Percentiles rank a stretch among this genome's conserved stretches.
Conservation (phyloP, 352 stramenopile genomes). For the Phytopythium chamaehyphon region DNA sequence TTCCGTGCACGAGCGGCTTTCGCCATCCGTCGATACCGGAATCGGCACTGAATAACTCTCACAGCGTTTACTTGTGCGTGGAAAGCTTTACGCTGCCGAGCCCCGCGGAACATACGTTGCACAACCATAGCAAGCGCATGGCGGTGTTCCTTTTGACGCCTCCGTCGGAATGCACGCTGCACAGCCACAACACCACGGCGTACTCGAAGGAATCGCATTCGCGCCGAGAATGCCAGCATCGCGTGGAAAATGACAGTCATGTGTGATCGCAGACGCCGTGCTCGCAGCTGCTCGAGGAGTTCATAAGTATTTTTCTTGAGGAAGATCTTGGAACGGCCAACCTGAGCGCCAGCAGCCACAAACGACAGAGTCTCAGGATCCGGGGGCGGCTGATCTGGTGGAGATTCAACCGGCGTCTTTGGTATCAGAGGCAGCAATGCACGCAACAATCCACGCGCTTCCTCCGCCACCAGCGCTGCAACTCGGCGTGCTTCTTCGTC, state of each 20-base stretch:
- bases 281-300: slow-evolving; percentile 88
- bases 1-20: slow-evolving; percentile 17
- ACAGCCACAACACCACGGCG: slow-evolving; percentile 46
- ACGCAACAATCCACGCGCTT: slow-evolving; percentile 70
- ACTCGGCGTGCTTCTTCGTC: slow-evolving; percentile 27
- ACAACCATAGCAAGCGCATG: slow-evolving; percentile 40
- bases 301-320: slow-evolving; percentile 89
- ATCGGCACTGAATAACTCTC: slow-evolving; percentile 67
- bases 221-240: slow-evolving; percentile 54
- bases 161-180: slow-evolving; percentile 47
- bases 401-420: slow-evolving; percentile 76
- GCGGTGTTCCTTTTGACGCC: slow-evolving; percentile 8
- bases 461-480: slow-evolving; percentile 29
- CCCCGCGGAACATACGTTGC: slow-evolving; percentile 54
- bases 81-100: slow-evolving; percentile 50
- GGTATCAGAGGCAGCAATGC: slow-evolving; percentile 90
- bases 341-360: slow-evolving; percentile 77
- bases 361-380: slow-evolving; percentile 58
- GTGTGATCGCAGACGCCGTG: slow-evolving; percentile 53
- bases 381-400: slow-evolving; percentile 66
- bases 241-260: slow-evolving; percentile 76
- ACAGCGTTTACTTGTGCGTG: slow-evolving; percentile 44
- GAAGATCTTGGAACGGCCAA: slow-evolving; percentile 96
- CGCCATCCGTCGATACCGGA: slow-evolving; percentile 35
- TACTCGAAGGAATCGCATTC: slow-evolving; percentile 53